A percentile compares a stretch with the other conserved stretches of the same genome.
These are phyloP conservation scores for Dispira simplex DNA, from an alignment of 192 early-diverging fungal species.

Conservation along the genomic window DNA sequence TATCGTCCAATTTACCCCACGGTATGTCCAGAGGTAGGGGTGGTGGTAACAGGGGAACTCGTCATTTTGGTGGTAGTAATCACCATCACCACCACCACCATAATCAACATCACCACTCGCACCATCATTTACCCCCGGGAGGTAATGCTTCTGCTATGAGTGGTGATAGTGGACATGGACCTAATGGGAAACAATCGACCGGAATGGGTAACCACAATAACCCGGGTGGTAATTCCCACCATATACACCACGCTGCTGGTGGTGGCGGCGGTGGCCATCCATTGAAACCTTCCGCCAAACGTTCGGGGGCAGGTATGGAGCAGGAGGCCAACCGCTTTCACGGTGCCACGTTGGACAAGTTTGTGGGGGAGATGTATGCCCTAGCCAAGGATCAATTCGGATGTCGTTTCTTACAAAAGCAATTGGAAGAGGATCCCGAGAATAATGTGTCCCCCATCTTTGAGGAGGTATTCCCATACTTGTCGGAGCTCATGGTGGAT, in stretches of 20 bases:
- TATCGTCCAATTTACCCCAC: too few relatives aligned
- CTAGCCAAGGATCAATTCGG: slow-evolving; percentile 84
- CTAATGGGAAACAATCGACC: too few relatives aligned
- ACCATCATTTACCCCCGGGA: slow-evolving; percentile 4
- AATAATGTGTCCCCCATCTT: slow-evolving; percentile 53
- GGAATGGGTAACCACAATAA: too few relatives aligned
- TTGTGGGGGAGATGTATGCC: slow-evolving; percentile 54
- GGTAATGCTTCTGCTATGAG: too few relatives aligned
- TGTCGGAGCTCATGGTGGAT: slow-evolving; percentile 75
- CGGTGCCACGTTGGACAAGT: slow-evolving; percentile 45
- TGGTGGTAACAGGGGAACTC: neutral
- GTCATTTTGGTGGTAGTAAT: slow-evolving; percentile 14
- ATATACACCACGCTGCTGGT: neutral
- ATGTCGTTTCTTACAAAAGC: slow-evolving; percentile 75
- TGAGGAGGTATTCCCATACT: slow-evolving; percentile 53
- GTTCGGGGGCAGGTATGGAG: neutral
- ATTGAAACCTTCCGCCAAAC: neutral
- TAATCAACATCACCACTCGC: slow-evolving; percentile 20
- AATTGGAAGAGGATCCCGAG: slow-evolving; percentile 59
- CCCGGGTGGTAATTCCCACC: neutral
- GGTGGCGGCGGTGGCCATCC: too few relatives aligned
- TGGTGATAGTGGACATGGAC: too few relatives aligned
- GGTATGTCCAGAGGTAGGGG: too few relatives aligned
- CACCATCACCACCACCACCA: slow-evolving; percentile 10
- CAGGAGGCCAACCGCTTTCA: slow-evolving; percentile 48